Evolutionary conservation across 192 early-diverging fungal genomes (phyloP), one percentile per base, ranked within the genome.

Genomic region (Entophlyctis helioformis): DNA sequence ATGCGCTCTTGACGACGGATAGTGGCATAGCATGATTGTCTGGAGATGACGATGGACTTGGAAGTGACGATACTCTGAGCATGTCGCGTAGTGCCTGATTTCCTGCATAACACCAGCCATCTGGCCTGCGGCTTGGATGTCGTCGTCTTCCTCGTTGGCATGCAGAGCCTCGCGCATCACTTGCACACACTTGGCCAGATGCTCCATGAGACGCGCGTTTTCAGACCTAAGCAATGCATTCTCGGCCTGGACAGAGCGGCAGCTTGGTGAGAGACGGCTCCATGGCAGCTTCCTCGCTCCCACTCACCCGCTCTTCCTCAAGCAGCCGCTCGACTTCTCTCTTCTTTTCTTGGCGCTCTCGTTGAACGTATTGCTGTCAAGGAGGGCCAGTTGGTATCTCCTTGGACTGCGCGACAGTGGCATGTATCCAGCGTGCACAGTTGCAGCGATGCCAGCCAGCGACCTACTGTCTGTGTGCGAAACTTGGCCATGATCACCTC

Each of bases 401-500:
- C n/a, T n/a, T n/a, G n/a, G n/a, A n/a, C n/a, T n/a, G n/a, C n/a
- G n/a, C 5, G 20, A 10, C 7, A 49, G 5, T 7, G 21, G 24
- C 18, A 10, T 16, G 12, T 51, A 18, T 15, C 39, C 22, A 19
- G 20, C 31, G 39, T 9, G 15, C 24, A 31, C 19, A 13, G 36
- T 19, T 24, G 45, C 16, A 27, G 13, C 37, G 24, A 22, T 22
- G 22, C 25, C 32, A 21, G 31, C 29, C 6, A 32, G 44, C 9
- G n/a, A 60, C 50, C 29, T 32, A 74, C 71, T 53, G 64, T 55
- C 37, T 74, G 67, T n/a, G 45, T 37, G 25, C 69, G 36, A 38
- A 68, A 74, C 48, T 74, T 74, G 20, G 46, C 32, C 69, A 74
- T 74, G 20, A 74, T 48, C 7, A 72, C 52, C 39, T 74, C 68